A percentile compares a stretch with the other conserved stretches of the same genome.
phyloP scores from a whole-genome alignment of 2,329 filamentous ascomycete genomes.

The Aureobasidium sp. region DNA sequence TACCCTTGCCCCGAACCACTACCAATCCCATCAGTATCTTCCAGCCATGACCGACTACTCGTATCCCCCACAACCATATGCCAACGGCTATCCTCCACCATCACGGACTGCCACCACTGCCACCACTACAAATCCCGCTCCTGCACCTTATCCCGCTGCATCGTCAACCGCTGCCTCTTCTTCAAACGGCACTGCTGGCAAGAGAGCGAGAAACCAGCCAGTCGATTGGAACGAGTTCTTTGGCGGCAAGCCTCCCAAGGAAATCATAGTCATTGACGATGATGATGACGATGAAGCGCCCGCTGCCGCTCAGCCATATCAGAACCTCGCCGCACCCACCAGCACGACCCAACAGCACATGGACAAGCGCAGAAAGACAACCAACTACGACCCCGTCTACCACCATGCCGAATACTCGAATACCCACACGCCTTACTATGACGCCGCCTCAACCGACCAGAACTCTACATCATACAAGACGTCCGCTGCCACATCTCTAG shows the following conservation, averaged over 20 bases:
- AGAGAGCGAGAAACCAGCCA: constrained; percentile 19
- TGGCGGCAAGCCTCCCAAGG: constrained; percentile 36
- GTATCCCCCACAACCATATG: constrained; percentile 20
- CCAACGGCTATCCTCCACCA: constrained; percentile 32
- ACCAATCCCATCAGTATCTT: constrained; percentile 35
- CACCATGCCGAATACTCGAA: constrained; percentile 64
- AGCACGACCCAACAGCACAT: constrained; percentile 37
- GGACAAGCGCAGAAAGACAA: constrained; percentile 69
- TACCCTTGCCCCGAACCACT: constrained; percentile 30
- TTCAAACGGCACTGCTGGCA: constrained; percentile 12
- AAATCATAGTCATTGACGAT: constrained; percentile 48
- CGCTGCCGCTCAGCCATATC: constrained; percentile 16
- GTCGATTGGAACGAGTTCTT: constrained; percentile 33
- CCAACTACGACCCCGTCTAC: constrained; percentile 62
- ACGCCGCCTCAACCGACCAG: constrained; percentile 69
- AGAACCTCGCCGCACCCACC: constrained; percentile 21
- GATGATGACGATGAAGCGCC: constrained; percentile 24
- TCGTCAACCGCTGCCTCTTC: constrained; percentile 1
- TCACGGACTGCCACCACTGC: constrained; percentile 26
- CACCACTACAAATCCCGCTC: constrained; percentile 20
- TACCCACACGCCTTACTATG: constrained; percentile 63
- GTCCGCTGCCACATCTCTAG: constrained; percentile 72
- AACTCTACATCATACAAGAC: constrained; percentile 77
- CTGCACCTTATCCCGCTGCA: neutral
- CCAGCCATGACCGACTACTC: constrained; percentile 23